phyloP scores from a whole-genome alignment of 345 rosid species.

The Populus euphratica region DNA sequence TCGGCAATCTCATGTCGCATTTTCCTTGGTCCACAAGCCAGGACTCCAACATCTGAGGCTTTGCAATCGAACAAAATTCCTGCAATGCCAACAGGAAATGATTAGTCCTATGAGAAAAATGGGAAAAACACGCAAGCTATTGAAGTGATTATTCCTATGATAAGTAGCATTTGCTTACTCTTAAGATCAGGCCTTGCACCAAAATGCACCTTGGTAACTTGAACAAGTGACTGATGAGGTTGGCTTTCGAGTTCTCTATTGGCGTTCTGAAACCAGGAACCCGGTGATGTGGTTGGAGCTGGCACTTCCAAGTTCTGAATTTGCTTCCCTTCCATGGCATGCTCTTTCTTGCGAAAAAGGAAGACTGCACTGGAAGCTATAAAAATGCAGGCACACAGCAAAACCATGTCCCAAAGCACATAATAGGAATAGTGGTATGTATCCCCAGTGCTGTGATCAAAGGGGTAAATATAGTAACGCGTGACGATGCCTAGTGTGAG shows the following conservation, averaged over 20 bases:
- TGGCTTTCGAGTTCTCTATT: constrained; percentile 18
- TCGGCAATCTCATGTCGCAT: constrained; percentile 31
- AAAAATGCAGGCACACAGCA: constrained; percentile 12
- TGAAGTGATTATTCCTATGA: no score
- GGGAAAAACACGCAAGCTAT: background rate
- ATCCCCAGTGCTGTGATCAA: background rate
- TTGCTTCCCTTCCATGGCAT: background rate
- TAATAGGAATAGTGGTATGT: constrained; percentile 18
- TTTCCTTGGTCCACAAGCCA: constrained; percentile 27
- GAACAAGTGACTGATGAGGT: constrained; percentile 13
- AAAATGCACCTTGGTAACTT: constrained; percentile 18
- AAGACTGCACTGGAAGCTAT: background rate
- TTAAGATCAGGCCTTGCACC: constrained; percentile 27
- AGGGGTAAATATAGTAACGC: constrained; percentile 20
- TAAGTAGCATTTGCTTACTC: constrained; percentile 11
- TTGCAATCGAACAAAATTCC: constrained; percentile 19
- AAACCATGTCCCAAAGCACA: constrained; percentile 13
- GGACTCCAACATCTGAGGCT: constrained; percentile 23
- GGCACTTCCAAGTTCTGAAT: constrained; percentile 15
- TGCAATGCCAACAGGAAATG: background rate
- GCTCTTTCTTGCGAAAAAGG: constrained; percentile 4
- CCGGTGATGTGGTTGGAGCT: constrained; percentile 7
- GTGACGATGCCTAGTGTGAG: constrained; percentile 3
- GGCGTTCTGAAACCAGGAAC: background rate
- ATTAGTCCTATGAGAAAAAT: background rate